Evolutionary conservation across 2,329 filamentous ascomycete genomes (phyloP).

Genomic region (Fusarium sororula): DNA sequence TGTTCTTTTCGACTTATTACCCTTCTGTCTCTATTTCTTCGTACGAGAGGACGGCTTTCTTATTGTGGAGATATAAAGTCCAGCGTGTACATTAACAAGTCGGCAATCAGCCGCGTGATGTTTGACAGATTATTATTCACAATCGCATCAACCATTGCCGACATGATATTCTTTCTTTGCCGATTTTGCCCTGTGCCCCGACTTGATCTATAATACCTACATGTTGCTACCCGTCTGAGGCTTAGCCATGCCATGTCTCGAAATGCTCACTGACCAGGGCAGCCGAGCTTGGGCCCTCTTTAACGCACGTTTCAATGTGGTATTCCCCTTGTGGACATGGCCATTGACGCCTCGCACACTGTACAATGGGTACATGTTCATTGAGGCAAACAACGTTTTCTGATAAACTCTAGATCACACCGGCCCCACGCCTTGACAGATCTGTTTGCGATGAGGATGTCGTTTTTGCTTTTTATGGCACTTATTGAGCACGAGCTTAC

Average conservation of each 20-base stretch:
- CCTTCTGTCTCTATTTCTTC: slow-evolving; percentile 29
- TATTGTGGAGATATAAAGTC: slow-evolving; percentile 12
- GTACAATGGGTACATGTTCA: slow-evolving; percentile 12
- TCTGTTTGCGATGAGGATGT: neutral
- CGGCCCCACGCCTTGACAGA: slow-evolving; percentile 6
- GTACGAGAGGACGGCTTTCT: slow-evolving; percentile 18
- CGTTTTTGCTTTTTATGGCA: slow-evolving; percentile 7
- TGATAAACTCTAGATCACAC: slow-evolving; percentile 3
- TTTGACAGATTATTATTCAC: neutral
- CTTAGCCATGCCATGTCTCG: neutral
- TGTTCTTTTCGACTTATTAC: slow-evolving; percentile 21
- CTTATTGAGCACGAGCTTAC: neutral
- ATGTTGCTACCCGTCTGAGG: neutral
- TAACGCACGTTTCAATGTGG: slow-evolving; percentile 23
- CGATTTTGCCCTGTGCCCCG: neutral
- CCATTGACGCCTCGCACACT: slow-evolving; percentile 31
- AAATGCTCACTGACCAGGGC: neutral
- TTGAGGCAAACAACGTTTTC: slow-evolving; percentile 24
- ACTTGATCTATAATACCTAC: neutral
- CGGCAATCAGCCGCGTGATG: neutral
- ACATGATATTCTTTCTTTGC: neutral
- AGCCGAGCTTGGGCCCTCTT: slow-evolving; percentile 23
- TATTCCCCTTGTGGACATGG: slow-evolving; percentile 14
- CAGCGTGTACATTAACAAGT: slow-evolving; percentile 30
- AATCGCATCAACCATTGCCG: neutral